phyloP scores from a whole-genome alignment of 2,329 filamentous ascomycete genomes.

The Trichoderma citrinoviride region DNA sequence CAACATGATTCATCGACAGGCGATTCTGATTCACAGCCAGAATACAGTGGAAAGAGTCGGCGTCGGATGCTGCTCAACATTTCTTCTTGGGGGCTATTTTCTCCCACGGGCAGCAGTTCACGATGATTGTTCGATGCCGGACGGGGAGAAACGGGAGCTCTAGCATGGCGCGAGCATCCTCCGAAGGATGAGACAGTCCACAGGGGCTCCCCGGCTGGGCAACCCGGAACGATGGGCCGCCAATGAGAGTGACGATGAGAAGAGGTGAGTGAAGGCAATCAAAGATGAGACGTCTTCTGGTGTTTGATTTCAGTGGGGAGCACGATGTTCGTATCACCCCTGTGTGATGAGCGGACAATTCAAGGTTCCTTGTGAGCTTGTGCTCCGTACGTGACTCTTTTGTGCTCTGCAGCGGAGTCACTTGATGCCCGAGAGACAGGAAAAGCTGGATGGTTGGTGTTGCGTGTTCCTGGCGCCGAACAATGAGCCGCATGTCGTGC shows the following conservation, averaged over 20 bases:
- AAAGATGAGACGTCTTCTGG: not conserved
- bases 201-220: conserved; percentile 3
- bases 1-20: not conserved
- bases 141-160: conserved; percentile 2
- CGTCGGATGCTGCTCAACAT: not conserved
- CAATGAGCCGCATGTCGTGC: conserved; percentile 7
- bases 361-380: not conserved
- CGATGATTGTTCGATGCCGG: not conserved
- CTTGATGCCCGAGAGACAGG: not conserved
- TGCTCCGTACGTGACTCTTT: not conserved
- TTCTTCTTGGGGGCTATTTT: not conserved
- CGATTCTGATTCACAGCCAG: not conserved
- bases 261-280: not conserved
- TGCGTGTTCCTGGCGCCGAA: not conserved
- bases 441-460: no score
- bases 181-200: conserved; percentile 1
- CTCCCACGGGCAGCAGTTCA: not conserved
- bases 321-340: not conserved
- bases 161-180: not conserved
- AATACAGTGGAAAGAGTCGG: not conserved
- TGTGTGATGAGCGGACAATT: not conserved
- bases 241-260: not conserved
- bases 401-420: not conserved
- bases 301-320: no score
- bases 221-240: not conserved